These are phyloP conservation scores for Eucalyptus polyanthemos DNA, from an alignment of 345 rosid species.

Conservation along the genomic window DNA sequence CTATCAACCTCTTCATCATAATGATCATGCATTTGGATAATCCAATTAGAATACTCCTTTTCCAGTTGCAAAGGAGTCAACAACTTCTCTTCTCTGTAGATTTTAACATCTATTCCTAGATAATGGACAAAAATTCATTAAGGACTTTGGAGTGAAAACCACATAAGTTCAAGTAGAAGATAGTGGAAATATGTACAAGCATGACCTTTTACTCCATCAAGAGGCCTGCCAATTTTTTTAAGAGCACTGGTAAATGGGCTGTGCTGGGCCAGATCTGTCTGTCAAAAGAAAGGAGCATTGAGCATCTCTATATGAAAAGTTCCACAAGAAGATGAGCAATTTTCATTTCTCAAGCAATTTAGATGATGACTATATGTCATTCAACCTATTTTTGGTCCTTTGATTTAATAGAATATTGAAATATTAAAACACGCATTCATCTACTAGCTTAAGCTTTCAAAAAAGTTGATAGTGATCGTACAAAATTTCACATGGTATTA, in stretches of 20 bases:
- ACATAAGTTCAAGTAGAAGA: not conserved
- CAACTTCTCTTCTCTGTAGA: slow-evolving; percentile 18
- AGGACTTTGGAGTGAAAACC: not conserved
- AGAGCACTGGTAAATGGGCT: slow-evolving; percentile 44
- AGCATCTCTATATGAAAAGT: not conserved
- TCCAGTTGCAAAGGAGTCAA: slow-evolving; percentile 29
- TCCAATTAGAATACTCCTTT: slow-evolving; percentile 51
- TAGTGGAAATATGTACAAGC: not conserved
- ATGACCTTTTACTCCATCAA: slow-evolving; percentile 36
- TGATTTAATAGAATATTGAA: not conserved
- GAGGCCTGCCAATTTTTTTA: slow-evolving; percentile 29
- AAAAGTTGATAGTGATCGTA: not conserved
- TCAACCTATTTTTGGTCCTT: not conserved
- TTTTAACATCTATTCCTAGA: slow-evolving; percentile 30
- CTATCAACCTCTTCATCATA: slow-evolving; percentile 51
- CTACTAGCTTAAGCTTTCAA: not conserved
- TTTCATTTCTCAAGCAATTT: not conserved
- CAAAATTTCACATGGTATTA: not conserved
- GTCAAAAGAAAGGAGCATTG: not conserved
- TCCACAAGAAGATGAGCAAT: not conserved
- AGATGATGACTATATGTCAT: not conserved
- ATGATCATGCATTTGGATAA: slow-evolving; percentile 44
- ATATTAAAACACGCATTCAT: not conserved
- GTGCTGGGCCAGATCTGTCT: slow-evolving; percentile 62
- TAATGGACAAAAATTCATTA: not conserved